Evolutionary conservation across 306 rosid genomes (phyloP).

Genomic region (Acacia confusa): DNA sequence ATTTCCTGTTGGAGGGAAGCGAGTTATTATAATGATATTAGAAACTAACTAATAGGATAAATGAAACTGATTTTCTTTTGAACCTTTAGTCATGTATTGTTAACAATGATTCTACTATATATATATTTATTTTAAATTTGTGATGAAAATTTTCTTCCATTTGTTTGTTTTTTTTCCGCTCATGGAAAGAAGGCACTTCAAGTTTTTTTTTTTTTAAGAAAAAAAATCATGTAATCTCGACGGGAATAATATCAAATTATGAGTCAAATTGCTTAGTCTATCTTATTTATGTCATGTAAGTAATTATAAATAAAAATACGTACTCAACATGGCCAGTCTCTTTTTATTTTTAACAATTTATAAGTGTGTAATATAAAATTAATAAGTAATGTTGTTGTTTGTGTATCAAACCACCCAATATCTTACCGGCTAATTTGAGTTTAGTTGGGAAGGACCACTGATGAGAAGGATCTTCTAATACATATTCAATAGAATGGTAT

Average conservation of each 20-base stretch:
- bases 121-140: too few relatives aligned
- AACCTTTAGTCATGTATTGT: background rate
- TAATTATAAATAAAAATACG: too few relatives aligned
- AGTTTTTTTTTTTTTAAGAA: background rate
- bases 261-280: background rate
- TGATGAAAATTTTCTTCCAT: background rate
- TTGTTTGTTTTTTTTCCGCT: background rate
- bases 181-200: background rate
- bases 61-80: too few relatives aligned
- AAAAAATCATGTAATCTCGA: background rate
- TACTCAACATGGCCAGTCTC: too few relatives aligned
- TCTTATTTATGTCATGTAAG: background rate
- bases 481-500: too few relatives aligned
- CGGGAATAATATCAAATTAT: too few relatives aligned
- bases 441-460: background rate
- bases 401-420: background rate
- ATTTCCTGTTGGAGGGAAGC: slow-evolving; percentile 6
- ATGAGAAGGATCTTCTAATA: too few relatives aligned
- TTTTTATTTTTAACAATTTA: too few relatives aligned
- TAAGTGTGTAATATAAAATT: background rate
- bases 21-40: background rate
- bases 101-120: background rate
- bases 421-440: too few relatives aligned
- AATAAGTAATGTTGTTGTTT: too few relatives aligned
- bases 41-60: background rate